Conservation (phyloP, 768 basidiomycete species). For the Lenzites betulinus region DNA sequence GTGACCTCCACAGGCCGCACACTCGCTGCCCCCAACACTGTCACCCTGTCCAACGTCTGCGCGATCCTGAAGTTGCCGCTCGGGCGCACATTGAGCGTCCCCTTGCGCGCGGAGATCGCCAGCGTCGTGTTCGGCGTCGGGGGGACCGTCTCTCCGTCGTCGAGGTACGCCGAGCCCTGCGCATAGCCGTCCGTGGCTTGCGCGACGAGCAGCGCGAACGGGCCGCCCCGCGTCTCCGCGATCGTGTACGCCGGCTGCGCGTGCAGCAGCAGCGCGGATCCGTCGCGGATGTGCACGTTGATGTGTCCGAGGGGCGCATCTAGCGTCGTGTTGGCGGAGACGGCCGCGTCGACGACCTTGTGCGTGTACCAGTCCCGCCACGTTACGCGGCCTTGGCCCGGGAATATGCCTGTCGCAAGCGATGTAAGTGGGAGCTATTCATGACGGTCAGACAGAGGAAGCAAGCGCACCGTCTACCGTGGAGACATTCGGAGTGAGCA, state of each 20-base stretch:
- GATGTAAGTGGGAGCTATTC: neutral
- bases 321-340: conserved; percentile 51
- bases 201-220: conserved; percentile 64
- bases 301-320: conserved; percentile 73
- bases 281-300: conserved; percentile 72
- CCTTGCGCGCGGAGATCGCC: conserved; percentile 41
- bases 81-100: conserved; percentile 41
- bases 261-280: conserved; percentile 66
- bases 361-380: conserved; percentile 83
- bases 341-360: conserved; percentile 46
- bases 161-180: conserved; percentile 62
- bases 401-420: conserved; percentile 56
- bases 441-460: neutral
- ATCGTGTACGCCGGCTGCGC: conserved; percentile 65
- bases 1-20: conserved; percentile 40
- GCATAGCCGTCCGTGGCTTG: conserved; percentile 51
- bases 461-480: conserved; percentile 59
- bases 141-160: conserved; percentile 67
- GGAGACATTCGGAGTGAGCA: conserved; percentile 65
- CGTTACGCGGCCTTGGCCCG: conserved; percentile 55
- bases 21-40: conserved; percentile 51
- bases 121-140: conserved; percentile 55
- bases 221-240: conserved; percentile 62
- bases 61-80: conserved; percentile 44
- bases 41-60: conserved; percentile 53